Conservation (phyloP, 331 rosid genomes). For the Cydonia oblonga region DNA sequence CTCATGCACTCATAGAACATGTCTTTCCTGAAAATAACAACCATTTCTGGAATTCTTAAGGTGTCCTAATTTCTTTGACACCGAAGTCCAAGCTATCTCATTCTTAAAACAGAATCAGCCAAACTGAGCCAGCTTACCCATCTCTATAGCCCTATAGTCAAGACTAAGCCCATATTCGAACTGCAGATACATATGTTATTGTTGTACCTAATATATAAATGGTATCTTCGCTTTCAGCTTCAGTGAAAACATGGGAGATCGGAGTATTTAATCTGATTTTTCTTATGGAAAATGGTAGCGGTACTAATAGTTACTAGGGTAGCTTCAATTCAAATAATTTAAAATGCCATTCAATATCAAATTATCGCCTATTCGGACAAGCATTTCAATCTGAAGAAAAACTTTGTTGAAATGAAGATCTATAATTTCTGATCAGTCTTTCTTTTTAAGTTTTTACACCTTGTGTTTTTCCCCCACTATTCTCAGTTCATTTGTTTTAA, state of each 20-base stretch:
- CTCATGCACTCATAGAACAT: neutral
- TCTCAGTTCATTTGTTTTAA: neutral
- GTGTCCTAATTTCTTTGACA: neutral
- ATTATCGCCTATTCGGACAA: neutral
- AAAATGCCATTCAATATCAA: neutral
- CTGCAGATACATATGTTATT: neutral
- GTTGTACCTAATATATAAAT: neutral
- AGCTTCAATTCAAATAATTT: neutral
- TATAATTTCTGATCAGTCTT: neutral
- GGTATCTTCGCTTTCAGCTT: neutral
- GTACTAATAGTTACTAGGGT: neutral
- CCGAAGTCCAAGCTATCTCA: neutral
- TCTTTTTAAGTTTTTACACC: neutral
- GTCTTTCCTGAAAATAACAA: neutral
- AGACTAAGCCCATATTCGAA: neutral
- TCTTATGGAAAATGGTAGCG: neutral
- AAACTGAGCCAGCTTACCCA: neutral
- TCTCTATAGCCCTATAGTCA: neutral
- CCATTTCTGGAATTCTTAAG: neutral
- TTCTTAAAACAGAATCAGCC: neutral
- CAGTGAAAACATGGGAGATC: neutral
- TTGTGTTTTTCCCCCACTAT: constrained; percentile 2
- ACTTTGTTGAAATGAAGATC: neutral
- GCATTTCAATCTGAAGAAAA: neutral
- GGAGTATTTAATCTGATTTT: neutral